phyloP scores from a whole-genome alignment of 1,139 yeast species.

The Candida frijolesensis region DNA sequence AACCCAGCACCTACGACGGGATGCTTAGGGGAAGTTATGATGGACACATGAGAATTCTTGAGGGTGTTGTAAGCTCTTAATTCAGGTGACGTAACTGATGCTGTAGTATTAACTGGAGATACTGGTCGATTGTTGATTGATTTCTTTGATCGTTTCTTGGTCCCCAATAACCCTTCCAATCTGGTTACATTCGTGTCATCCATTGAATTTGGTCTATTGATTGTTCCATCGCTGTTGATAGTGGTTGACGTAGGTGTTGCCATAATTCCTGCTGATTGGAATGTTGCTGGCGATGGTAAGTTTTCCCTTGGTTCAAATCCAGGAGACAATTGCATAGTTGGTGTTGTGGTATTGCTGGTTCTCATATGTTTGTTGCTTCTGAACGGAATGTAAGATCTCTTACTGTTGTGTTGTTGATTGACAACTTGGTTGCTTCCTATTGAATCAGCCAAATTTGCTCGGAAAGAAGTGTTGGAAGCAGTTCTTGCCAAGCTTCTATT shows the following conservation, averaged over 20 bases:
- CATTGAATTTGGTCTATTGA: background rate
- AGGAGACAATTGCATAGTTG: constrained; percentile 25
- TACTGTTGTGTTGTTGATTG: constrained; percentile 21
- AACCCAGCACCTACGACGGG: background rate
- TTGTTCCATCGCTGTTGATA: constrained; percentile 4
- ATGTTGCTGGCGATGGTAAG: constrained; percentile 10
- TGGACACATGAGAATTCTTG: constrained; percentile 13
- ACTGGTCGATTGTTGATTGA: constrained; percentile 9
- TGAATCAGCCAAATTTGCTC: constrained; percentile 69
- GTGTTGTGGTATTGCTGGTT: constrained; percentile 12
- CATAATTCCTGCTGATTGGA: constrained; percentile 9
- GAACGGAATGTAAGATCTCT: constrained; percentile 49
- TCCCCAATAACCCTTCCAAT: constrained; percentile 34
- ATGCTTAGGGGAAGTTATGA: constrained; percentile 12
- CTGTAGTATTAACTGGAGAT: constrained; percentile 7
- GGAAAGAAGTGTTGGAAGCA: constrained; percentile 75
- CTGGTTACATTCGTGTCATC: constrained; percentile 17
- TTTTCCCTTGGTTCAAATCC: constrained; percentile 19
- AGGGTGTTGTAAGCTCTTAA: constrained; percentile 4
- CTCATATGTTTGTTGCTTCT: constrained; percentile 26
- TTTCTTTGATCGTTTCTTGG: constrained; percentile 29
- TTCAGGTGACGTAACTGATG: constrained; percentile 8
- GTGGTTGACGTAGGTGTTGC: constrained; percentile 4
- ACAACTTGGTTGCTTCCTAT: constrained; percentile 31
- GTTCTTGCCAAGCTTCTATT: constrained; percentile 76